These are phyloP conservation scores for Hansenula lynferdii DNA, from an alignment of 1,139 yeast species.

Conservation along the genomic window DNA sequence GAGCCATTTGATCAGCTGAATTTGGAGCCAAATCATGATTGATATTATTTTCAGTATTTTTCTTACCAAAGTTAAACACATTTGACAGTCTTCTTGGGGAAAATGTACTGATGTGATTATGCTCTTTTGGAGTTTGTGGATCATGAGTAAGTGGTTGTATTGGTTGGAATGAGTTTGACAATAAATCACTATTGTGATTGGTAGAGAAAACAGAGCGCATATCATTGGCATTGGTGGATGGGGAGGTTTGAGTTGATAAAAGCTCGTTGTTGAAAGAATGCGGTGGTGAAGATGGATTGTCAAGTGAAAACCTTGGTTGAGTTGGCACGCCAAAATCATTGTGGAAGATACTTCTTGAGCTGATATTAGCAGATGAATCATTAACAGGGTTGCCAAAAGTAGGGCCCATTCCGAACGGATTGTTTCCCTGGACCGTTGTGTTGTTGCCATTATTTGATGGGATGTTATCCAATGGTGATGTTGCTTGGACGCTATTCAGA, in stretches of 20 bases:
- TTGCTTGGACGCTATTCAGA: background rate
- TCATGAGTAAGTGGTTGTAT: background rate
- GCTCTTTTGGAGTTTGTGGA: background rate
- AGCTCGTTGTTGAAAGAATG: slow-evolving; percentile 17
- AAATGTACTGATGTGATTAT: slow-evolving; percentile 11
- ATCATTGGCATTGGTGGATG: slow-evolving; percentile 15
- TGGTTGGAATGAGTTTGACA: background rate
- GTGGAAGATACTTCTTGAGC: slow-evolving; percentile 15
- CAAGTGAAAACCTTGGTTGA: slow-evolving; percentile 12
- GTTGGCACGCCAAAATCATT: slow-evolving; percentile 14
- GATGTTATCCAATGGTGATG: slow-evolving; percentile 3
- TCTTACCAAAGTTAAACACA: slow-evolving; percentile 20
- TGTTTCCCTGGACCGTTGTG: background rate
- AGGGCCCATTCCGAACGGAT: background rate
- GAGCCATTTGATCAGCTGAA: background rate
- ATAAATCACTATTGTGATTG: background rate
- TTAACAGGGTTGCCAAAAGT: background rate
- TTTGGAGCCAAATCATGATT: background rate
- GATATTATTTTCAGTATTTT: slow-evolving; percentile 8
- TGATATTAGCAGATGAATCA: slow-evolving; percentile 11
- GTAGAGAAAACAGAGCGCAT: slow-evolving; percentile 6
- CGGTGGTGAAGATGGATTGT: slow-evolving; percentile 19
- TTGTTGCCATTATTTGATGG: background rate
- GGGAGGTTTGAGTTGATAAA: slow-evolving; percentile 18
- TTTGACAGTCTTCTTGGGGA: slow-evolving; percentile 24